Percentiles rank a stretch among this genome's conserved stretches.
These are phyloP conservation scores for Plasmodium vivax DNA, from an alignment of 169 alveolate genomes.

Conservation along the genomic window DNA sequence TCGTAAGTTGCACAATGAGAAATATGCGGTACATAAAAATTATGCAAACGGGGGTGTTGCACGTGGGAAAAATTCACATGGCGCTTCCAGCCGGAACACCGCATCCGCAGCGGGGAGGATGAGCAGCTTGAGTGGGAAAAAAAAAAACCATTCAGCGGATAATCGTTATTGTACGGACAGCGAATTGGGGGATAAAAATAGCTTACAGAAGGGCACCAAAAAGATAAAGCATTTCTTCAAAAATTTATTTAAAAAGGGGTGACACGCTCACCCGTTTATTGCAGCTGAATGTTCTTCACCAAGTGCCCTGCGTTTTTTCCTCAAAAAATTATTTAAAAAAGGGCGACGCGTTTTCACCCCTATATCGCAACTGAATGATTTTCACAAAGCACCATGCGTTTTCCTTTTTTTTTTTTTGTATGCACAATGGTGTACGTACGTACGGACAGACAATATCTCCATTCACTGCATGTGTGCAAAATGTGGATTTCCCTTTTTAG, in stretches of 20 bases:
- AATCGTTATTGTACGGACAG: background rate
- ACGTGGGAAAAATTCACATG: background rate
- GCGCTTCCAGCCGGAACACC: background rate
- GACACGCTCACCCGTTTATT: background rate
- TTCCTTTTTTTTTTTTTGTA: background rate
- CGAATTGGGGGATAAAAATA: background rate
- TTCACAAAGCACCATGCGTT: background rate
- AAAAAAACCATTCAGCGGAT: background rate
- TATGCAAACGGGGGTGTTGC: background rate
- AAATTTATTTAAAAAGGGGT: conserved; percentile 59
- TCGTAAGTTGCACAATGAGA: conserved; percentile 55
- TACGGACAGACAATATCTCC: background rate
- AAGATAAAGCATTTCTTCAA: conserved; percentile 58
- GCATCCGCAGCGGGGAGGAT: background rate
- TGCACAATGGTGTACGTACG: background rate
- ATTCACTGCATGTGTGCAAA: background rate
- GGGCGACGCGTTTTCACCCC: background rate
- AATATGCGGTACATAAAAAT: conserved; percentile 34
- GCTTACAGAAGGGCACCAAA: conserved; percentile 28
- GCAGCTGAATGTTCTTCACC: background rate
- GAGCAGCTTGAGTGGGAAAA: background rate
- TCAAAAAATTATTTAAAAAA: conserved; percentile 64
- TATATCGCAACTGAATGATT: background rate
- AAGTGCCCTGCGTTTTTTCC: background rate
- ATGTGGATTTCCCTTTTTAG: background rate